These are phyloP conservation scores for Septoria linicola DNA, from an alignment of 2,329 filamentous ascomycete species.

Conservation along the genomic window DNA sequence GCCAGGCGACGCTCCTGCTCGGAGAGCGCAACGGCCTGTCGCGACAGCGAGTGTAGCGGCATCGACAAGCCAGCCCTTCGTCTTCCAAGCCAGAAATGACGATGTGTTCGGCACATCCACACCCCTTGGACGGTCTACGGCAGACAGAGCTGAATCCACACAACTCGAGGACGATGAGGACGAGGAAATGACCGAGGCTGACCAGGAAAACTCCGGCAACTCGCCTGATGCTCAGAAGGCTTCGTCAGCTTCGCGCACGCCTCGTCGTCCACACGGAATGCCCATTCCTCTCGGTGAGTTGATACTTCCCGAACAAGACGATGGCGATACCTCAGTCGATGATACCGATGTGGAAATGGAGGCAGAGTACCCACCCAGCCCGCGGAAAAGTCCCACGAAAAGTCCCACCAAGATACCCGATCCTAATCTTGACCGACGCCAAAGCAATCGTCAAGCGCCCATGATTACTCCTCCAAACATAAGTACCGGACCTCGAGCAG, in stretches of 20 bases:
- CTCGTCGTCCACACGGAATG: conserved; percentile 33
- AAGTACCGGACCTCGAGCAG: conserved; percentile 28
- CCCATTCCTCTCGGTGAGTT: conserved; percentile 36
- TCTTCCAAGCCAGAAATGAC: conserved; percentile 27
- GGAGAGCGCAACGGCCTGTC: conserved; percentile 18
- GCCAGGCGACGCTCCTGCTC: conserved; percentile 27
- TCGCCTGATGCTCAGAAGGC: conserved; percentile 41
- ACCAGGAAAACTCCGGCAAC: conserved; percentile 51
- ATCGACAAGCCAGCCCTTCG: conserved; percentile 25
- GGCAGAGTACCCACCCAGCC: conserved; percentile 40
- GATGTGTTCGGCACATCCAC: conserved; percentile 24
- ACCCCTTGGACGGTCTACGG: conserved; percentile 1
- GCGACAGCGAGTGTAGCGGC: conserved; percentile 4
- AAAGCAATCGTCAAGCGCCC: conserved; percentile 14
- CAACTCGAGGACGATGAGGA: conserved; percentile 34
- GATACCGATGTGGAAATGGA: conserved; percentile 28
- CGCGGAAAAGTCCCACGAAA: conserved; percentile 36
- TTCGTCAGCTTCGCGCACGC: conserved; percentile 33
- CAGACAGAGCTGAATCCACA: conserved; percentile 1
- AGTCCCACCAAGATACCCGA: conserved; percentile 25
- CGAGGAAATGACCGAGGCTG: conserved; percentile 39
- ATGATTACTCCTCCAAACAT: conserved; percentile 33
- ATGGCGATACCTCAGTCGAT: conserved; percentile 21
- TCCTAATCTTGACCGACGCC: background rate
- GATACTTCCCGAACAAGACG: conserved; percentile 31